phyloP scores from a whole-genome alignment of 495 filamentous ascomycete species.

The Penicillium flavigenum region DNA sequence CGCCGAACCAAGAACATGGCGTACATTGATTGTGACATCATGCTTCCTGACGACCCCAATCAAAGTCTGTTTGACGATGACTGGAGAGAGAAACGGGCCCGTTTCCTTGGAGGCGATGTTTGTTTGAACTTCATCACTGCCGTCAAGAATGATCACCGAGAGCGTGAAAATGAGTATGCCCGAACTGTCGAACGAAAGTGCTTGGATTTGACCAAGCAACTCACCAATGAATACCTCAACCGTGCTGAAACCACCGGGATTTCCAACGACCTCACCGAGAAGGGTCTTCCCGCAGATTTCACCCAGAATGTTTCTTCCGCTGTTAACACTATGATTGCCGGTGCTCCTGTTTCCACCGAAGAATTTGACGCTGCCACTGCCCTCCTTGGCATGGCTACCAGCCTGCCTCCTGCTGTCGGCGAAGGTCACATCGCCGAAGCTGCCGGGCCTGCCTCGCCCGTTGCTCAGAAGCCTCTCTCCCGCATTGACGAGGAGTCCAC shows the following conservation, averaged over 20 bases:
- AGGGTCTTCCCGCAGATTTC: constrained; percentile 1
- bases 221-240: constrained; percentile 11
- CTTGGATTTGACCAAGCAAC: constrained; percentile 10
- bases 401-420: neutral
- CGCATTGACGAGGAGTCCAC: constrained; percentile 8
- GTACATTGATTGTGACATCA: constrained; percentile 17
- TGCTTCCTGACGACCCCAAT: constrained; percentile 14
- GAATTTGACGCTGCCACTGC: constrained; percentile 21
- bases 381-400: constrained; percentile 14
- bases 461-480: constrained; percentile 8
- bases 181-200: constrained; percentile 10
- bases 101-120: constrained; percentile 21
- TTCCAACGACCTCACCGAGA: neutral
- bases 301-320: neutral
- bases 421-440: neutral
- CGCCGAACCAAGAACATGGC: constrained; percentile 50
- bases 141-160: constrained; percentile 15
- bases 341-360: constrained; percentile 1
- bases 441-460: constrained; percentile 4
- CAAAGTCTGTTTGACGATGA: constrained; percentile 24
- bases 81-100: constrained; percentile 19
- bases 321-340: constrained; percentile 5
- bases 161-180: constrained; percentile 6
- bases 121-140: constrained; percentile 23
- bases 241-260: neutral